Evolutionary conservation across 805 yeast genomes (phyloP).

Genomic region (Candida adriatica): DNA sequence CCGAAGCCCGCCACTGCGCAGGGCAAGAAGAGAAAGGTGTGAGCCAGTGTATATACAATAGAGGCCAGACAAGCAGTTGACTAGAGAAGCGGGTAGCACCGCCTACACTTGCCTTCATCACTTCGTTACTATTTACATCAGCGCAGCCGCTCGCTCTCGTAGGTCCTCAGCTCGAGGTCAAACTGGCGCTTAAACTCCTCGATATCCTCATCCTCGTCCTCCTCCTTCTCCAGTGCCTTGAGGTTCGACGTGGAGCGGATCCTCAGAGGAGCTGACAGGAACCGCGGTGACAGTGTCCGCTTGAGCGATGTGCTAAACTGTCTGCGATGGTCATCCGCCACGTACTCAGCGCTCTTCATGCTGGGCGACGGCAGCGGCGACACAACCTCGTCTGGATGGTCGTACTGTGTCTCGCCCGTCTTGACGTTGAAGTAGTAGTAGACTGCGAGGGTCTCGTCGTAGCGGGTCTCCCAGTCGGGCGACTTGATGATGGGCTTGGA

Average conservation of each 20-base stretch:
- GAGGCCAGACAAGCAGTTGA: no score
- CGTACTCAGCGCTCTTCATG: not conserved
- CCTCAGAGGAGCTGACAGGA: conserved; percentile 3
- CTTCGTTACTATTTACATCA: no score
- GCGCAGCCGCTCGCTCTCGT: conserved; percentile 16
- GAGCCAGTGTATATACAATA: no score
- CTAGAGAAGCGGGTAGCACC: no score
- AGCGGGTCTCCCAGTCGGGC: conserved; percentile 19
- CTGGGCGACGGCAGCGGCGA: conserved; percentile 15
- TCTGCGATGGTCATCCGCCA: conserved; percentile 3
- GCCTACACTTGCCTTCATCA: no score
- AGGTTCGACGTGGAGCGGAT: not conserved
- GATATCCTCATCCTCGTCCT: conserved; percentile 16
- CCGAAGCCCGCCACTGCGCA: no score
- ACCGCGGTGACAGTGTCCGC: conserved; percentile 19
- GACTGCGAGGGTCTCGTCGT: conserved; percentile 26
- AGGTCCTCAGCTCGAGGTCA: conserved; percentile 17
- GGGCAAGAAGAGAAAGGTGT: conserved; percentile 14
- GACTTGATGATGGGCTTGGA: conserved; percentile 14
- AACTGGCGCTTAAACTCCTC: conserved; percentile 19
- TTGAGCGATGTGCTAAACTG: conserved; percentile 10
- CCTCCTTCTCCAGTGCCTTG: not conserved
- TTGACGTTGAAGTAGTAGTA: conserved; percentile 27
- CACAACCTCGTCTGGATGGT: conserved; percentile 34
- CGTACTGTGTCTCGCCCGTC: conserved; percentile 28